Base-by-base conservation (phyloP, 139 green algal species). In the Trebouxia sp. region DNA sequence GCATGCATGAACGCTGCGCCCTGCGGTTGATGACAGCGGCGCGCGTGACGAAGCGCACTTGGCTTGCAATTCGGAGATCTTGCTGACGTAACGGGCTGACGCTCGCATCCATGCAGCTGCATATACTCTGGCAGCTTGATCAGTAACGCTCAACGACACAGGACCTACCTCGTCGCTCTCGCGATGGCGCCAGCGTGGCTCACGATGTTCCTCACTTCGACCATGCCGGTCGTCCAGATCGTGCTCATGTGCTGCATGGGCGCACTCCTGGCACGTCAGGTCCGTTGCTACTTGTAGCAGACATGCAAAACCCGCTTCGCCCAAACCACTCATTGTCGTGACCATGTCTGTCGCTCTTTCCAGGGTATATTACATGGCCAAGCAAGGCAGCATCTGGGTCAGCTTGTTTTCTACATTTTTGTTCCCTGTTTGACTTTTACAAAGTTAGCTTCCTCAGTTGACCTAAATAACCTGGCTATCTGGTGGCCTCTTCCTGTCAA, bases 401-500 rank as follows among this genome's bases (percentile, higher is more conserved):
- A 80, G 41, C 41, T 88, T 6, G 77, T 82, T 53, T 88, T 86
- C 32, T 82, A 67, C 35, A 5, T 86, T 10, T 88, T 88, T 47
- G 83, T 84, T 15, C 84, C 84, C n/a, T 32, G 22, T 35, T 41
- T 88, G 47, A 84, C 81, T 11, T 88, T 86, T 58, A 76, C 62
- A 10, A 86, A 85, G 50, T 30, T 88, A 35, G 81, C 69, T 9
- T 50, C 77, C 4, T 77, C 82, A 28, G 77, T 88, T 24, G 75
- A 81, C 30, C 37, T 76, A 0, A 39, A 53, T 1, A 78, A 83
- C 5, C 42, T 88, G 5, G 22, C 78, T 28, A 14, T 62, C 9
- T 88, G 81, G 81, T 79, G 84, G 81, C 75, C 79, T 0, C 48
- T 88, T 30, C 67, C 72, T 12, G 67, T 86, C 56, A 88, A 88